Evolutionary conservation across 306 rosid genomes (phyloP).

Genomic region (Vigna angularis): DNA sequence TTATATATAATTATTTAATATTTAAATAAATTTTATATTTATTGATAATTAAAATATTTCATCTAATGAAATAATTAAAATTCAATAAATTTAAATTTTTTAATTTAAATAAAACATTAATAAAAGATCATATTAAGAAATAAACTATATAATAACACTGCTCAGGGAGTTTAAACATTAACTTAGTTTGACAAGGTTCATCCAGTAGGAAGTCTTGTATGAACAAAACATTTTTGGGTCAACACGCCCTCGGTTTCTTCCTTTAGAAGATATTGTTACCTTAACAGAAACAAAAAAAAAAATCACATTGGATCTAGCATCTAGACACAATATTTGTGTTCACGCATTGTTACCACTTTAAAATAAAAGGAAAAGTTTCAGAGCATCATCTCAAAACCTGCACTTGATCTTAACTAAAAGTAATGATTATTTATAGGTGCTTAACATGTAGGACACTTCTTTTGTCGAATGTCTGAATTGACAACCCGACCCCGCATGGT

Average conservation of each 20-base stretch:
- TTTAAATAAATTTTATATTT: too few species aligned
- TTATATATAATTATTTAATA: too few species aligned
- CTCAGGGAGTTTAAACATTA: neutral
- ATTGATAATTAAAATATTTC: too few species aligned
- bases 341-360: neutral
- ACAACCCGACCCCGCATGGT: constrained; percentile 15
- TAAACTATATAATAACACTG: too few species aligned
- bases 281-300: neutral
- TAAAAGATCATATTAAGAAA: too few species aligned
- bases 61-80: too few species aligned
- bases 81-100: too few species aligned
- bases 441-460: constrained; percentile 18
- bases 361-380: neutral
- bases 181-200: neutral
- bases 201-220: neutral
- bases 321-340: neutral
- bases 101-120: too few species aligned
- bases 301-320: neutral
- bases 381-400: neutral
- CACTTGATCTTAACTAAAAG: neutral
- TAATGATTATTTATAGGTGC: neutral
- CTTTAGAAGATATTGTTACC: neutral
- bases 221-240: neutral
- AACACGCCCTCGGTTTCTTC: neutral
- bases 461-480: neutral